Evolutionary conservation across 345 rosid genomes (phyloP).

Genomic region (Alliaria petiolata): DNA sequence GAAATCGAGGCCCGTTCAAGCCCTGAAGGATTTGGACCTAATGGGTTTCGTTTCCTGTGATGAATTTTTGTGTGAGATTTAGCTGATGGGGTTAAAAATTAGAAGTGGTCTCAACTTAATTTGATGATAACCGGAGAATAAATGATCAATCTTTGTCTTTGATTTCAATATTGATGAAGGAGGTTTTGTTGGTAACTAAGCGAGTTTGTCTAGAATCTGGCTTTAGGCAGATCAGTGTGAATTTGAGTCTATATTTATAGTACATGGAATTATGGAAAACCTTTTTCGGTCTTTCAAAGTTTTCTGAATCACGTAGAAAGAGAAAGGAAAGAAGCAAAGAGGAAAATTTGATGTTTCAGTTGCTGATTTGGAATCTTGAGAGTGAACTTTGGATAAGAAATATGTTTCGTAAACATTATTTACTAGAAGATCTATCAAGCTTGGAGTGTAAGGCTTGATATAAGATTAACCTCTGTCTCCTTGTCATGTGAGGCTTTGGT

Average conservation of each 20-base stretch:
- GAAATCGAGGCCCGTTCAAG: background rate
- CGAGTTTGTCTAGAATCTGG: background rate
- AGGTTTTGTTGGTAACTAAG: background rate
- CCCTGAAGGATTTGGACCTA: background rate
- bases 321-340: background rate
- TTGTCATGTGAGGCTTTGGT: background rate
- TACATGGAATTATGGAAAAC: background rate
- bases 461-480: background rate
- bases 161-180: background rate
- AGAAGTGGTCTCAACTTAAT: background rate
- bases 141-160: background rate
- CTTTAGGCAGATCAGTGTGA: background rate
- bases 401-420: background rate
- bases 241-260: background rate
- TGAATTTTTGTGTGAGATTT: background rate
- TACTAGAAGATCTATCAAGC: too few species aligned
- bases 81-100: background rate
- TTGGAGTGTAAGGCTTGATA: too few species aligned
- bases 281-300: background rate
- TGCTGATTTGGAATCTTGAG: background rate
- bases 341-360: background rate
- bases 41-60: background rate
- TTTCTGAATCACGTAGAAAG: background rate
- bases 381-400: background rate
- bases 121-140: background rate